Evolutionary conservation across 176 grass and related monocot genomes (phyloP).

Genomic region (Raddia guianensis): DNA sequence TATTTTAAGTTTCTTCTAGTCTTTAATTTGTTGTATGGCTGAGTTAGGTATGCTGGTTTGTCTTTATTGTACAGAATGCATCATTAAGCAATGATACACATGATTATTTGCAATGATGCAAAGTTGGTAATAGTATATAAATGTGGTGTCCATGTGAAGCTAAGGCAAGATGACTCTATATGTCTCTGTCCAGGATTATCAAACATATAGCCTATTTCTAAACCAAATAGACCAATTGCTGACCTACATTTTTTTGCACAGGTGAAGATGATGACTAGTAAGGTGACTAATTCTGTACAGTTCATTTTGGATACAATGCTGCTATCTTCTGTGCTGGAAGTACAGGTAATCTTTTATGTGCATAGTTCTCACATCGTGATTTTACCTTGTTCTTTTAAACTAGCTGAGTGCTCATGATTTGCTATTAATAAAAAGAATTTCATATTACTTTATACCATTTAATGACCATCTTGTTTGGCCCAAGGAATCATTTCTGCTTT

Average conservation of each 20-base stretch:
- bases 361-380: constrained; percentile 14
- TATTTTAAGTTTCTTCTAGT: neutral
- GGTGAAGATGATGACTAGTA: constrained; percentile 63
- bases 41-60: neutral
- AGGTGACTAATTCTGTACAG: constrained; percentile 59
- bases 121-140: constrained; percentile 1
- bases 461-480: too few species aligned
- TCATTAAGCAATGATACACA: neutral
- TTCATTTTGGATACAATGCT: constrained; percentile 73
- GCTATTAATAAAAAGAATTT: too few species aligned
- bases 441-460: too few species aligned
- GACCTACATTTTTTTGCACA: constrained; percentile 43
- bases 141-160: neutral
- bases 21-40: constrained; percentile 22
- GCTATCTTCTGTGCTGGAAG: constrained; percentile 69
- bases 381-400: neutral
- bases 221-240: neutral
- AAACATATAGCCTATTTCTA: neutral
- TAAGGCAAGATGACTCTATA: constrained; percentile 10
- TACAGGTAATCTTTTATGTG: constrained; percentile 60
- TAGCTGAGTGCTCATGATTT: too few species aligned
- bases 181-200: constrained; percentile 1
- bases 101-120: neutral
- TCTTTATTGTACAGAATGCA: neutral
- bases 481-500: too few species aligned